Base-by-base conservation (phyloP, 177 flowering plant species). In the Vitis hybrid region DNA sequence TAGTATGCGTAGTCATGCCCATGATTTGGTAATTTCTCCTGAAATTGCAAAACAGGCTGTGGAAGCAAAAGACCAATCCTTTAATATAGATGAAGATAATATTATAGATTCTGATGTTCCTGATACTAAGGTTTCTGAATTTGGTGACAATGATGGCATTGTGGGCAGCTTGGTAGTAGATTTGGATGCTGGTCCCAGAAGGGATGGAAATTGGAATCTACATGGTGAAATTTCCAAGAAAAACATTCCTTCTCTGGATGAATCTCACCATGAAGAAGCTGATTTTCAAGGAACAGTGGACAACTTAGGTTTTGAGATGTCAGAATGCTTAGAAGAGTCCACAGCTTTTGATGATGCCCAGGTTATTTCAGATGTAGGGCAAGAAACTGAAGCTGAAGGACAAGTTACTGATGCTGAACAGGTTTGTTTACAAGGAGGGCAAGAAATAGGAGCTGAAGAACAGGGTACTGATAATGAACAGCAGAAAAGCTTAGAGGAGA, bases 381-480 rank as follows among this genome's bases (percentile, higher is more conserved):
- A 55, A 68, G 60, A 61, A 21, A 39, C 50, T 51, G 51, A 51
- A 17, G 58, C n/a, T 49, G 76, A 56, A 19, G 76, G 72, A 50
- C 69, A 51, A n/a, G 66, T 17, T 26, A 2, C 2, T 56, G 64
- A 55, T 64, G 70, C 61, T 56, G 75, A 76, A 59, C 30, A 64
- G 23, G 58, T 9, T 56, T 67, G 19, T 52, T 51, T 58, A 60
- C 39, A 50, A 59, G 73, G 14, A 26, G 72, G 8, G 59, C 68
- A 65, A 21, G 75, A 64, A 32, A 48, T 64, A 34, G 76, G 69
- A 60, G 71, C 48, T 23, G 81, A 72, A 65, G 78, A 65, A 34
- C 75, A 65, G 50, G 62, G 60, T 63, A 13, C 14, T 68, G 75
- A 62, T 30, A 13, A 49, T 67, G 73, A 60, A 0, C 60, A 69